Conservation (phyloP, 2,329 filamentous ascomycete genomes). For the Ophiostoma perfectum region DNA sequence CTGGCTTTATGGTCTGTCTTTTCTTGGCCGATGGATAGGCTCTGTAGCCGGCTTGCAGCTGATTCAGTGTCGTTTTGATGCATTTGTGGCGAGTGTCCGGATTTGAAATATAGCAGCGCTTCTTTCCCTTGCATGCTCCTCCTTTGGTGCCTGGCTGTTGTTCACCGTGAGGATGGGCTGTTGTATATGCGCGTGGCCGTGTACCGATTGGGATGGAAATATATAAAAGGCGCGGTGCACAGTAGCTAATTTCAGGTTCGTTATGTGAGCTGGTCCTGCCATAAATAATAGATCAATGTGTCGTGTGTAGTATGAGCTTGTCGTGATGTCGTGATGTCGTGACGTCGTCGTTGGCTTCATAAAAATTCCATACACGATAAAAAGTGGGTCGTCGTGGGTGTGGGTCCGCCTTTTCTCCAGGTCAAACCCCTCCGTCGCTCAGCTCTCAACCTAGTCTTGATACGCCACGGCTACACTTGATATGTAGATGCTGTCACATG, state of each 20-base stretch:
- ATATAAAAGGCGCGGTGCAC: too few species aligned
- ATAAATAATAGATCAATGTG: neutral
- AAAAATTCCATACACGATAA: neutral
- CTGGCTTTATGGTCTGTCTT: neutral
- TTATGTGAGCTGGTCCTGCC: neutral
- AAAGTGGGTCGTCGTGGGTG: neutral
- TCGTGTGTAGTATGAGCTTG: neutral
- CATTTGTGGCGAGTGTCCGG: neutral
- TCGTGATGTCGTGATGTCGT: neutral
- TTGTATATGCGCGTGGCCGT: too few species aligned
- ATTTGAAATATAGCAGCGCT: neutral
- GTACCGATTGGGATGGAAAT: too few species aligned
- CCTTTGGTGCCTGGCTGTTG: neutral
- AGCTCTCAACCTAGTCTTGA: neutral
- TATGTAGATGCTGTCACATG: too few species aligned
- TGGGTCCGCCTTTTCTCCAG: neutral
- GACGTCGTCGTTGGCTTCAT: slow-evolving; percentile 1
- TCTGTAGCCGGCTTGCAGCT: neutral
- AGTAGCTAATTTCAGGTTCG: too few species aligned
- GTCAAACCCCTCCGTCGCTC: neutral
- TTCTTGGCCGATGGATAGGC: neutral
- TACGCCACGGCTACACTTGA: too few species aligned
- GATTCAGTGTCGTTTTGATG: neutral
- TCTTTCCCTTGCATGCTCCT: neutral
- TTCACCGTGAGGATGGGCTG: too few species aligned